phyloP scores from a whole-genome alignment of 805 yeast genomes.

The Isabelozyma pseudorhagii region DNA sequence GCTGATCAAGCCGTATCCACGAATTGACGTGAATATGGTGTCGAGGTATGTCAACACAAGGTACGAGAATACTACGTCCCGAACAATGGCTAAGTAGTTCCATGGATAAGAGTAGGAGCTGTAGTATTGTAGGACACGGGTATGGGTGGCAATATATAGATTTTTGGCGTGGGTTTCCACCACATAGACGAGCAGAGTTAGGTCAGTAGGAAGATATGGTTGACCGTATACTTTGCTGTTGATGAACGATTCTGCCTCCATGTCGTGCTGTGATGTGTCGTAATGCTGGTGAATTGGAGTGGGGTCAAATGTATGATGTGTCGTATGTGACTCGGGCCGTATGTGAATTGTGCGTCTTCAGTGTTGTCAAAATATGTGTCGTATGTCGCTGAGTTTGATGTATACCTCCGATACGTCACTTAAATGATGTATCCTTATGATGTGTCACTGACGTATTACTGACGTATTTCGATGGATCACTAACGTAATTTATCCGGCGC shows the following conservation, averaged over 20 bases:
- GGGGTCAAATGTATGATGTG: not conserved
- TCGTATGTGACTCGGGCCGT: not conserved
- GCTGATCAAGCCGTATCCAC: conserved; percentile 42
- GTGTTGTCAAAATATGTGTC: too few relatives aligned
- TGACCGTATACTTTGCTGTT: conserved; percentile 15
- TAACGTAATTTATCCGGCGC: too few relatives aligned
- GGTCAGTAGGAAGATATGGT: conserved; percentile 19
- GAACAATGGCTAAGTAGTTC: conserved; percentile 9
- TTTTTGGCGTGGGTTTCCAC: conserved; percentile 1
- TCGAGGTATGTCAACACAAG: conserved; percentile 10
- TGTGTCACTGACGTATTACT: too few relatives aligned
- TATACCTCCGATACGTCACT: too few relatives aligned
- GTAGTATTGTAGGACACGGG: not conserved
- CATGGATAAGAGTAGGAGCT: conserved; percentile 4
- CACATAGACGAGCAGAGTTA: conserved; percentile 10
- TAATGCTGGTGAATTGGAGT: too few relatives aligned
- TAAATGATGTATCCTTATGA: too few relatives aligned
- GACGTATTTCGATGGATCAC: too few relatives aligned
- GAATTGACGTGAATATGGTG: conserved; percentile 8
- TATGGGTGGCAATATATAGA: not conserved
- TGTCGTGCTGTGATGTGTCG: not conserved
- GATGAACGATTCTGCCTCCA: not conserved
- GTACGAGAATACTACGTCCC: conserved; percentile 19
- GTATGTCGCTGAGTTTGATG: too few relatives aligned
- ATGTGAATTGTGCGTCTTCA: too few relatives aligned